Conservation (phyloP, 305 asterid genomes). For the Nicotiana rustica region DNA sequence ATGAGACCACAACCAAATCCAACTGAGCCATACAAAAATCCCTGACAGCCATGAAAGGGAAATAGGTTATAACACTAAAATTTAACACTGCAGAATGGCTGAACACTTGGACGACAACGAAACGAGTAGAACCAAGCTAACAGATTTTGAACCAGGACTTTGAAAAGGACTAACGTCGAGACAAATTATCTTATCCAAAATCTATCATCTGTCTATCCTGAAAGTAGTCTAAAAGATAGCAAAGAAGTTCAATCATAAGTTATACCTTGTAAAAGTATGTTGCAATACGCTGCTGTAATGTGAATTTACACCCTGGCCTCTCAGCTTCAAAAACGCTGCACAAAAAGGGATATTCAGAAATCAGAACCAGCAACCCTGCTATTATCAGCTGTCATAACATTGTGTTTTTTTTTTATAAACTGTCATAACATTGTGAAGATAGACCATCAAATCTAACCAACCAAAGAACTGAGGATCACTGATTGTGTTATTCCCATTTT, state of each 20-base stretch:
- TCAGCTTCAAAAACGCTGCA: constrained; percentile 84
- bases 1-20: constrained; percentile 87
- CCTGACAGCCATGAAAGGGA: constrained; percentile 50
- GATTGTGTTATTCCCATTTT: background rate
- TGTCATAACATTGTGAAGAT: constrained; percentile 27
- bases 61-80: constrained; percentile 18
- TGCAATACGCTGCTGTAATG: constrained; percentile 78
- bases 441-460: constrained; percentile 13
- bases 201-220: constrained; percentile 18
- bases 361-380: constrained; percentile 15
- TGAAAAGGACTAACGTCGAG: background rate
- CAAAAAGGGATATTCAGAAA: constrained; percentile 36
- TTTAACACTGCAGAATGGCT: constrained; percentile 26
- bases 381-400: constrained; percentile 30
- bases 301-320: constrained; percentile 80
- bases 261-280: constrained; percentile 86
- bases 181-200: constrained; percentile 14
- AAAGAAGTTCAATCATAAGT: constrained; percentile 23
- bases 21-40: constrained; percentile 78
- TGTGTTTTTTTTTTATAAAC: no score
- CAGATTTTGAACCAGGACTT: background rate
- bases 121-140: background rate
- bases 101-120: background rate
- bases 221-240: background rate
- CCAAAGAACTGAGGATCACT: background rate